A percentile compares a stretch with the other conserved stretches of the same genome.
These are phyloP conservation scores for Phytophthora sp. DNA, from an alignment of 352 stramenopile species.

Conservation along the genomic window DNA sequence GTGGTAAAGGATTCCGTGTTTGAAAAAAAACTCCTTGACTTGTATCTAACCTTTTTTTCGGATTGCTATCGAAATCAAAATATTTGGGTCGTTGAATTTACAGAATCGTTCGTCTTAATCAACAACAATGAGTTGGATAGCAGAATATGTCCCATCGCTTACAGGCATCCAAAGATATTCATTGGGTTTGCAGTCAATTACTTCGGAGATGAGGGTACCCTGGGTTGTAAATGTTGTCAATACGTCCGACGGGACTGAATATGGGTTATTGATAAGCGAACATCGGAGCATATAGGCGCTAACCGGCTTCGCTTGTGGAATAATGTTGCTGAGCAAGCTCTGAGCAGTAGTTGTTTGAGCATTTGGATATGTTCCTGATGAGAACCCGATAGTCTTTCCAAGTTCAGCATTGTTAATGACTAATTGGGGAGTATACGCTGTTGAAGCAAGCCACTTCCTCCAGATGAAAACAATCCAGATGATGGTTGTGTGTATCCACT, in stretches of 20 bases:
- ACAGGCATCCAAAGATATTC: not conserved
- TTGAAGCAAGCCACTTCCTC: constrained; percentile 18
- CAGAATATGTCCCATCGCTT: not conserved
- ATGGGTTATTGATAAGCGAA: constrained; percentile 2
- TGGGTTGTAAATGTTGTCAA: not conserved
- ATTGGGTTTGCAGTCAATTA: not conserved
- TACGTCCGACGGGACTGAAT: not conserved
- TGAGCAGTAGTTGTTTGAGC: not conserved
- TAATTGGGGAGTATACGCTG: not conserved
- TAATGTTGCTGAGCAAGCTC: not conserved
- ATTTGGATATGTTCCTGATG: not conserved
- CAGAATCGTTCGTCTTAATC: not conserved
- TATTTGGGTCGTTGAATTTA: not conserved
- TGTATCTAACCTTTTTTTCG: too few relatives aligned
- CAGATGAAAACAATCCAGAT: constrained; percentile 20
- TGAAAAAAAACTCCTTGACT: too few relatives aligned
- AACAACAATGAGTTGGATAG: not conserved
- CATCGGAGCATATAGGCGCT: constrained; percentile 7
- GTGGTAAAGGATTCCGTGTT: too few relatives aligned
- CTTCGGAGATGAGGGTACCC: not conserved
- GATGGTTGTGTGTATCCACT: constrained; percentile 18
- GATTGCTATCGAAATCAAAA: not conserved
- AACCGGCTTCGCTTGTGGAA: not conserved
- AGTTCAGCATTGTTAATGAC: constrained; percentile 5
- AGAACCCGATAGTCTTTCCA: not conserved